A percentile compares a stretch with the other conserved stretches of the same genome.
Evolutionary conservation across 441 rosid genomes (phyloP).

Genomic region (Corymbia calophylla): DNA sequence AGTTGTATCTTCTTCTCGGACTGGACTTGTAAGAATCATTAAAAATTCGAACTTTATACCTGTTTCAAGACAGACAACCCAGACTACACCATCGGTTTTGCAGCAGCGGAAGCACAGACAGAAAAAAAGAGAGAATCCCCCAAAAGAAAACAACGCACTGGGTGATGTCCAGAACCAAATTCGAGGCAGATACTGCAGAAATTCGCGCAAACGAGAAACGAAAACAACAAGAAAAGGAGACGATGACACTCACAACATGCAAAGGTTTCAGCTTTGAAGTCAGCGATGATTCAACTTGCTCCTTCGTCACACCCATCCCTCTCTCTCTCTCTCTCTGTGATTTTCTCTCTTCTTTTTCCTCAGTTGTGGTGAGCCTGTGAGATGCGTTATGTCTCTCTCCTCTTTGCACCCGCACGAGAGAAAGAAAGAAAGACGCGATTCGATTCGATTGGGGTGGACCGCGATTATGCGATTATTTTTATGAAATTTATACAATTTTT

Average conservation of each 20-base stretch:
- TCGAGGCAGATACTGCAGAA: neutral
- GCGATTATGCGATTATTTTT: neutral
- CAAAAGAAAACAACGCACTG: neutral
- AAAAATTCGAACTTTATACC: neutral
- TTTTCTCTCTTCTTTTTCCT: neutral
- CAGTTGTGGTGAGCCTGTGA: neutral
- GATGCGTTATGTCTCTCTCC: neutral
- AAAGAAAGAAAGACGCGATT: neutral
- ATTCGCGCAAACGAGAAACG: neutral
- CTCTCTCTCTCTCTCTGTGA: neutral
- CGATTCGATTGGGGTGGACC: neutral
- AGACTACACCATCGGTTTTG: neutral
- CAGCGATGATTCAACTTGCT: slow-evolving; percentile 66
- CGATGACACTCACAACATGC: slow-evolving; percentile 43
- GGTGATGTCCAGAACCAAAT: neutral
- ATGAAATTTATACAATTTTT: neutral
- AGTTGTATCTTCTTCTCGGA: neutral
- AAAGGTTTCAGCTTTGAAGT: slow-evolving; percentile 64
- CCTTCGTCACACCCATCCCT: slow-evolving; percentile 77
- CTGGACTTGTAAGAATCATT: neutral
- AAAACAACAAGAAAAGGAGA: neutral
- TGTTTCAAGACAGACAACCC: neutral
- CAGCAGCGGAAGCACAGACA: neutral
- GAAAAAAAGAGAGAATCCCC: neutral
- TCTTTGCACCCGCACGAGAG: neutral